These are phyloP conservation scores for Seminavis robusta DNA, from an alignment of 108 stramenopile genomes.

Conservation along the genomic window DNA sequence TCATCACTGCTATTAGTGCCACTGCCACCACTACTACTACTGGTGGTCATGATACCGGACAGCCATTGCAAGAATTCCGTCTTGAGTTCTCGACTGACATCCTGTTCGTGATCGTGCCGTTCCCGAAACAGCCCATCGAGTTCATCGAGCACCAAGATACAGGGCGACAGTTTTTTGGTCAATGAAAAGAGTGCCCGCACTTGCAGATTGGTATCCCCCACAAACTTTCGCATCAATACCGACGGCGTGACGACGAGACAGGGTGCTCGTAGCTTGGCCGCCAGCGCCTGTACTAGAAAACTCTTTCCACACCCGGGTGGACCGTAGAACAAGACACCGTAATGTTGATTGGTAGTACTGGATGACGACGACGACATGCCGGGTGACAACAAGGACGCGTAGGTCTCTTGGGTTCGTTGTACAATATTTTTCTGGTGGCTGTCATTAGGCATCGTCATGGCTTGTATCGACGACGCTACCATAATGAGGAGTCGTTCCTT, in stretches of 20 bases:
- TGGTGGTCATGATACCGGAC: slow-evolving; percentile 46
- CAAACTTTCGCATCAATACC: slow-evolving; percentile 87
- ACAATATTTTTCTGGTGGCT: neutral
- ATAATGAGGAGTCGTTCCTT: neutral
- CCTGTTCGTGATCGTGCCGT: slow-evolving; percentile 80
- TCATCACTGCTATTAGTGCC: neutral
- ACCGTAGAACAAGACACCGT: slow-evolving; percentile 85
- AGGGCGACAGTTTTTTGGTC: slow-evolving; percentile 60
- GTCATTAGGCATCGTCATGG: too few species aligned
- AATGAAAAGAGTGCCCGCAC: slow-evolving; percentile 90
- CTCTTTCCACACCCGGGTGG: slow-evolving; percentile 95
- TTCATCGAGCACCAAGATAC: slow-evolving; percentile 92
- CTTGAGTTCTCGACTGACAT: slow-evolving; percentile 89
- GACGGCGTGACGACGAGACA: slow-evolving; percentile 89
- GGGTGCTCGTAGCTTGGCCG: slow-evolving; percentile 75
- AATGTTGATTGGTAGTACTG: too few species aligned
- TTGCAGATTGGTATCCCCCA: slow-evolving; percentile 91
- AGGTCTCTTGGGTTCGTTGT: neutral
- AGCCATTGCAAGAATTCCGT: slow-evolving; percentile 96
- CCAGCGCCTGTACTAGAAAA: slow-evolving; percentile 76
- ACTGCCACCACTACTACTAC: too few species aligned
- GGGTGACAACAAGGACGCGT: neutral
- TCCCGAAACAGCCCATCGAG: slow-evolving; percentile 89
- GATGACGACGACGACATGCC: neutral
- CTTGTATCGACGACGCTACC: too few species aligned